Evolutionary conservation across 345 rosid species (phyloP).

Genomic region (Moringa oleifera): DNA sequence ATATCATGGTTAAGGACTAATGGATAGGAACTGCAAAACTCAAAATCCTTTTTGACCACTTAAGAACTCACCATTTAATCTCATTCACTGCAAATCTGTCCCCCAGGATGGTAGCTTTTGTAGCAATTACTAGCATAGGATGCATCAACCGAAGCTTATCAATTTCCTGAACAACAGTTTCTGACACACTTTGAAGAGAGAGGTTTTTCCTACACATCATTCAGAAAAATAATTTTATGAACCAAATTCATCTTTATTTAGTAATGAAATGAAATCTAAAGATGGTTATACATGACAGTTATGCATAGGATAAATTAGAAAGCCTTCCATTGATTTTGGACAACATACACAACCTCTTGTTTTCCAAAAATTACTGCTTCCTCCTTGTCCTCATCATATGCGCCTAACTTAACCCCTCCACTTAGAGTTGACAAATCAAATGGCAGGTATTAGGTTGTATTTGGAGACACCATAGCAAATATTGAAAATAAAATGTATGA

Average conservation of each 20-base stretch:
- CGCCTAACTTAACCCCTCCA: too few species aligned
- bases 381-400: too few species aligned
- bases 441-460: too few species aligned
- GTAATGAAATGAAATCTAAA: background rate
- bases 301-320: background rate
- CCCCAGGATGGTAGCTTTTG: conserved; percentile 49
- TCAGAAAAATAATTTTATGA: conserved; percentile 4
- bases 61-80: conserved; percentile 33
- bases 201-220: conserved; percentile 50
- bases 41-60: background rate
- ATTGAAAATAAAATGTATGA: too few species aligned
- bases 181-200: conserved; percentile 53
- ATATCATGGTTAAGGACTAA: too few species aligned
- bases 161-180: conserved; percentile 60
- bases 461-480: too few species aligned
- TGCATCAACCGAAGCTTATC: conserved; percentile 56
- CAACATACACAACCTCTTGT: background rate
- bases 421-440: too few species aligned
- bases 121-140: conserved; percentile 62
- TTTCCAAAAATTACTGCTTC: too few species aligned
- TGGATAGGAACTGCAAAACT: background rate
- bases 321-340: conserved; percentile 5
- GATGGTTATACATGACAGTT: conserved; percentile 4
- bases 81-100: conserved; percentile 32
- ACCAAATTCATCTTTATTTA: conserved; percentile 1